These are phyloP conservation scores for Ramularia endophylla DNA, from an alignment of 2,329 filamentous ascomycete species.

Conservation along the genomic window DNA sequence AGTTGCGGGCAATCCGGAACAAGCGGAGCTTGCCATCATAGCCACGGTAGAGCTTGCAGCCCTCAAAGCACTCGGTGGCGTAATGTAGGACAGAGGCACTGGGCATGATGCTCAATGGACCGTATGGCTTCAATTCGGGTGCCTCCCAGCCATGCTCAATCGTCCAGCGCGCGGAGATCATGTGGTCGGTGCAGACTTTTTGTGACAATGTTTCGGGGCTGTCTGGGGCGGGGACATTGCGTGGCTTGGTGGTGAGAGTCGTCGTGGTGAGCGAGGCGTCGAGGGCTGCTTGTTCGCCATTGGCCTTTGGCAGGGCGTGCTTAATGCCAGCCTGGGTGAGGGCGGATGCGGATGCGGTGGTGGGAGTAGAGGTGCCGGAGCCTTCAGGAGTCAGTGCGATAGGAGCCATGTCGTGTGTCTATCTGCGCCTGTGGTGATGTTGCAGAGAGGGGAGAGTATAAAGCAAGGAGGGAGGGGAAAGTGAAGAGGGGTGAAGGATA, in stretches of 20 bases:
- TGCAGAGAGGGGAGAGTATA: too few species aligned
- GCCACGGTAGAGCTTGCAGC: conserved; percentile 66
- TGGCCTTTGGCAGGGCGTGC: conserved; percentile 22
- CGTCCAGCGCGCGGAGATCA: conserved; percentile 71
- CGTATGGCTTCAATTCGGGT: conserved; percentile 70
- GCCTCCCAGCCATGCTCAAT: conserved; percentile 61
- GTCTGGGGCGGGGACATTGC: conserved; percentile 37
- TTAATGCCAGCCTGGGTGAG: conserved; percentile 35
- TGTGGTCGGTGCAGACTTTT: conserved; percentile 70
- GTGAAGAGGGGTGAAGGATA: too few species aligned
- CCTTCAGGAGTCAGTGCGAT: conserved; percentile 29
- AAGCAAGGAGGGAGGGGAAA: too few species aligned
- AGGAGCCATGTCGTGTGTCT: conserved; percentile 24
- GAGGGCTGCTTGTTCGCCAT: conserved; percentile 30
- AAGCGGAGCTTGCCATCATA: conserved; percentile 66
- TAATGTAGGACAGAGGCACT: conserved; percentile 80
- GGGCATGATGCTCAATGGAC: conserved; percentile 70
- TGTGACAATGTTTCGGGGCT: conserved; percentile 34
- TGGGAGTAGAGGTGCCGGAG: conserved; percentile 33
- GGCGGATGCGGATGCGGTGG: conserved; percentile 28
- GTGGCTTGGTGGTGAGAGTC: conserved; percentile 37
- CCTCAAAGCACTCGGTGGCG: conserved; percentile 87
- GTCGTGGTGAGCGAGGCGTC: conserved; percentile 40
- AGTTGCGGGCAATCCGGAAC: conserved; percentile 72
- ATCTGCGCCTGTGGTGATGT: too few species aligned